Conservation (phyloP, 306 rosid species). For the Vigna hirtella region DNA sequence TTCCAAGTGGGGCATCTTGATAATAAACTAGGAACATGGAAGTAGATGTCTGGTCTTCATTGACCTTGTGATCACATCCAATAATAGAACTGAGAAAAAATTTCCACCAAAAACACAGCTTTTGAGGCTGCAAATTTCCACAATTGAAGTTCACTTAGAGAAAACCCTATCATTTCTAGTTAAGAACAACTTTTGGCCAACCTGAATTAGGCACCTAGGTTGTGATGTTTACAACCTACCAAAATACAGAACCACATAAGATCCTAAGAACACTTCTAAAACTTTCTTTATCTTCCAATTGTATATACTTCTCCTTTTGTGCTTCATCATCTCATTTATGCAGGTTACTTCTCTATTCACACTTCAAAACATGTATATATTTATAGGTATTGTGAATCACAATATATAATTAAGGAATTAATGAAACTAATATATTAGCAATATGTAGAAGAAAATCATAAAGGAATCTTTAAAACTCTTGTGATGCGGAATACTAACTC, state of each 20-base stretch:
- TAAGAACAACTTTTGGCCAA: slow-evolving; percentile 18
- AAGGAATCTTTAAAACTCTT: no score
- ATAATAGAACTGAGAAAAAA: slow-evolving; percentile 33
- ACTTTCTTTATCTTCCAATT: slow-evolving; percentile 16
- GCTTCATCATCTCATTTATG: not conserved
- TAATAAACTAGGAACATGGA: slow-evolving; percentile 26
- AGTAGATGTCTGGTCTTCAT: slow-evolving; percentile 31
- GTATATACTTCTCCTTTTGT: not conserved
- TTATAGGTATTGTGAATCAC: no score
- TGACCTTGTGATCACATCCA: slow-evolving; percentile 34
- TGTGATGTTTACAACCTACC: slow-evolving; percentile 44
- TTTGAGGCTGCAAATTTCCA: no score
- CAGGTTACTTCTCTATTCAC: slow-evolving; percentile 7
- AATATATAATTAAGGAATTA: no score
- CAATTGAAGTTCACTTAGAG: not conserved
- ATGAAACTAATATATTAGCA: no score
- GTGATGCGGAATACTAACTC: no score
- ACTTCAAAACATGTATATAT: not conserved
- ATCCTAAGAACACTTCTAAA: slow-evolving; percentile 8
- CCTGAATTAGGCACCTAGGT: slow-evolving; percentile 43
- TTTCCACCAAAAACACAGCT: slow-evolving; percentile 30
- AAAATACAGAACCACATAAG: slow-evolving; percentile 10
- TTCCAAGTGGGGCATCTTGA: slow-evolving; percentile 19
- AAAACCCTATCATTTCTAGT: slow-evolving; percentile 1
- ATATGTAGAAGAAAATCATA: no score